Evolutionary conservation across 116 monocot genomes (phyloP).

Genomic region (Phalaenopsis hybrid): DNA sequence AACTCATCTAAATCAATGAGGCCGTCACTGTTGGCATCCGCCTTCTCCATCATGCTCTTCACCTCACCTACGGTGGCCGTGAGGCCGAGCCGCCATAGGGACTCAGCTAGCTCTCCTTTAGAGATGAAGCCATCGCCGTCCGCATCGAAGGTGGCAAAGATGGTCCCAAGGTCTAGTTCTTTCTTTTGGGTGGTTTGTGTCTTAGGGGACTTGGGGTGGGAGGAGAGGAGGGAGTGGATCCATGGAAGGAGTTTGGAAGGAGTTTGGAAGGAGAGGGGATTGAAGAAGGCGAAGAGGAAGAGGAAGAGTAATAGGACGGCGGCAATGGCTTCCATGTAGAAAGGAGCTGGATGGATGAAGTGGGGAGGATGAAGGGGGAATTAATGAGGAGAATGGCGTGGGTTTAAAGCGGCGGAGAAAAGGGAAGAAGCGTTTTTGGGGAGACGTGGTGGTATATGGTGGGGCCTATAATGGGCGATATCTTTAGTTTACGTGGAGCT

Average conservation of each 20-base stretch:
- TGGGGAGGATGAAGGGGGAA: too few species aligned
- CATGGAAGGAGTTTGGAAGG: constrained; percentile 10
- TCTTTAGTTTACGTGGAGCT: too few species aligned
- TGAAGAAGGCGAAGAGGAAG: constrained; percentile 22
- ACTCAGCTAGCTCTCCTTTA: constrained; percentile 18
- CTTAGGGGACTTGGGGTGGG: background rate
- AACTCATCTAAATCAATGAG: constrained; percentile 36
- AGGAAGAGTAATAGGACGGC: constrained; percentile 9
- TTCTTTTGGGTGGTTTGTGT: background rate
- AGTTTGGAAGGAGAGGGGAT: constrained; percentile 13
- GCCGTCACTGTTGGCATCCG: constrained; percentile 28
- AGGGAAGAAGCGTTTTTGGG: too few species aligned
- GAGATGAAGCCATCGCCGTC: constrained; percentile 43
- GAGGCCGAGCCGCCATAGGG: constrained; percentile 21
- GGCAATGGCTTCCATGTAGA: constrained; percentile 5
- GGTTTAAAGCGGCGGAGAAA: constrained; percentile 2
- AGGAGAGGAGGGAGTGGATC: constrained; percentile 1
- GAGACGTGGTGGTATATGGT: background rate
- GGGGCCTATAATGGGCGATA: background rate
- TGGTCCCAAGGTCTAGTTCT: constrained; percentile 8
- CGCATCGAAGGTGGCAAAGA: constrained; percentile 31
- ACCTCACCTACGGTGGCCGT: constrained; percentile 11
- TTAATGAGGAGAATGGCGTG: background rate
- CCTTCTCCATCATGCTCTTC: constrained; percentile 18
- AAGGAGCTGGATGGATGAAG: background rate